These are phyloP conservation scores for Daldinia loculata DNA, from an alignment of 495 filamentous ascomycete genomes.

Conservation along the genomic window DNA sequence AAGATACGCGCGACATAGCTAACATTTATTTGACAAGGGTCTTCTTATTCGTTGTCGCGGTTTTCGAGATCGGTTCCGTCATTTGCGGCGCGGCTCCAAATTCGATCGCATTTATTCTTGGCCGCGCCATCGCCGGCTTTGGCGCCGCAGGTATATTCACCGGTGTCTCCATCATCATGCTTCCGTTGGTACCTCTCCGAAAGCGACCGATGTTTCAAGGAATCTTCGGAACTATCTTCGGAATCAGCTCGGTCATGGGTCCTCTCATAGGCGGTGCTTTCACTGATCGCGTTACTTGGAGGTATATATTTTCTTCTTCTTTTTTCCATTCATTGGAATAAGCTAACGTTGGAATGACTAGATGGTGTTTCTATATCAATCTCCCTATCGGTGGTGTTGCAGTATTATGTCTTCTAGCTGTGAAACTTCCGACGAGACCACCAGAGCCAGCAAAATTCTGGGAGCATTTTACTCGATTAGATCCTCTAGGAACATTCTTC, in stretches of 20 bases:
- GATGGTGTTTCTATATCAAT: conserved; percentile 71
- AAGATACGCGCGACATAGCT: neutral
- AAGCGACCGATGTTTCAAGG: conserved; percentile 64
- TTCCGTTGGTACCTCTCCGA: conserved; percentile 63
- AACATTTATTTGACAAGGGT: conserved; percentile 39
- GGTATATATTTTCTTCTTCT: conserved; percentile 44
- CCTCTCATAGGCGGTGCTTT: conserved; percentile 62
- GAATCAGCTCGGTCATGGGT: conserved; percentile 58
- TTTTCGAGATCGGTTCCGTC: conserved; percentile 72
- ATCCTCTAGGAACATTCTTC: conserved; percentile 73
- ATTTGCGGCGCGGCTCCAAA: conserved; percentile 69
- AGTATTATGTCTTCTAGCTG: conserved; percentile 57
- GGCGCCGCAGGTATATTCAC: conserved; percentile 65
- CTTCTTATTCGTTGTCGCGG: conserved; percentile 57
- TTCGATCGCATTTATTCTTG: conserved; percentile 67
- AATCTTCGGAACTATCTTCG: conserved; percentile 65
- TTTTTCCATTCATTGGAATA: neutral
- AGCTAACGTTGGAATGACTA: conserved; percentile 23
- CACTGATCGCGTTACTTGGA: conserved; percentile 58
- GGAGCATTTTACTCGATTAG: conserved; percentile 64
- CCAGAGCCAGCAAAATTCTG: conserved; percentile 47
- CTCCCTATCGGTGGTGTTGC: conserved; percentile 66
- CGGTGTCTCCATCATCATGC: conserved; percentile 64
- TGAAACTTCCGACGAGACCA: conserved; percentile 51
- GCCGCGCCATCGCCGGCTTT: conserved; percentile 68